Conservation (phyloP, 441 rosid species). For the Arabidopsis lyrata region DNA sequence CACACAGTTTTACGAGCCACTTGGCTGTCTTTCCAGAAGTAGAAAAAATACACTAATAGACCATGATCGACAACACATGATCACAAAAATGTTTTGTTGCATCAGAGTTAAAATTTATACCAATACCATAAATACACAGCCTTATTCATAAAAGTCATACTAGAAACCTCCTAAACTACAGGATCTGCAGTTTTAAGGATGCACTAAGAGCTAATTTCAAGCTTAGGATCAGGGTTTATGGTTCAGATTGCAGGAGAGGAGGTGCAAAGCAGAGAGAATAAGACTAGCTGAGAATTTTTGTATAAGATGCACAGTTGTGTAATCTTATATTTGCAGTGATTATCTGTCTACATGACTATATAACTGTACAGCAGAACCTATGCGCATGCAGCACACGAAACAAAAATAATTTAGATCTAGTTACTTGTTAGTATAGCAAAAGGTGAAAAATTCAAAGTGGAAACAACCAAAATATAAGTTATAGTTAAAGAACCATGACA, state of each 20-base stretch:
- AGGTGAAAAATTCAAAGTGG: constrained; percentile 9
- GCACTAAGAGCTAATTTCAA: constrained; percentile 24
- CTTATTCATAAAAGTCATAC: constrained; percentile 3
- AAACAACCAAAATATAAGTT: constrained; percentile 17
- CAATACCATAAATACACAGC: constrained; percentile 8
- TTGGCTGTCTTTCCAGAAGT: constrained; percentile 4
- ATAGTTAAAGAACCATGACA: constrained; percentile 32
- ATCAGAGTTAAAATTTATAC: neutral
- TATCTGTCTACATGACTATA: constrained; percentile 18
- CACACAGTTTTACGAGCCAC: constrained; percentile 24
- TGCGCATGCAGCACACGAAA: neutral
- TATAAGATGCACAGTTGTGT: constrained; percentile 11
- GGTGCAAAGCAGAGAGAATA: constrained; percentile 15
- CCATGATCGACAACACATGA: constrained; percentile 6
- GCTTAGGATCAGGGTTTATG: constrained; percentile 21
- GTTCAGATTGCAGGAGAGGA: constrained; percentile 24
- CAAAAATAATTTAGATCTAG: neutral
- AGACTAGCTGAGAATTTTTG: constrained; percentile 20
- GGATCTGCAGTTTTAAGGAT: constrained; percentile 27
- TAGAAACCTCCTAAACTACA: neutral
- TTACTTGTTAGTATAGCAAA: neutral
- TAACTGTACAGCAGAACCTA: constrained; percentile 18
- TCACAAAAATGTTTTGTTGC: neutral
- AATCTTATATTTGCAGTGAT: neutral
- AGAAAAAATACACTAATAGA: constrained; percentile 11